Percentiles rank a stretch among this genome's conserved stretches.
These are phyloP conservation scores for Shiraia sp. DNA, from an alignment of 2,329 filamentous ascomycete genomes.

Conservation along the genomic window DNA sequence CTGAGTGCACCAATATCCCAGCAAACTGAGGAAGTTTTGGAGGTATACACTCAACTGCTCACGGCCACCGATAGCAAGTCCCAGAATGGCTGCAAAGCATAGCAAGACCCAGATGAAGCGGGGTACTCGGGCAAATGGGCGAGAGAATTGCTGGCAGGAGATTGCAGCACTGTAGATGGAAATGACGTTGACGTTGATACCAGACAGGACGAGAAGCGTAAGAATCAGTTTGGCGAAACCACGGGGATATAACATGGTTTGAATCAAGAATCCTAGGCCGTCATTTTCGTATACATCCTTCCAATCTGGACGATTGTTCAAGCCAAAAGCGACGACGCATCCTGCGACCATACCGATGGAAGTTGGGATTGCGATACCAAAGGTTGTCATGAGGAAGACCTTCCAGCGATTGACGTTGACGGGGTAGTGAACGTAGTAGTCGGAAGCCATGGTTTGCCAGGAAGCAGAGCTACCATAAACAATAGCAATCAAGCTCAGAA, in stretches of 20 bases:
- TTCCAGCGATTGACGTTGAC: conserved; percentile 44
- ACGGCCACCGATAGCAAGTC: conserved; percentile 50
- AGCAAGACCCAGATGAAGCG: conserved; percentile 54
- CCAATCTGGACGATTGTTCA: conserved; percentile 42
- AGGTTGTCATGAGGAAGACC: conserved; percentile 48
- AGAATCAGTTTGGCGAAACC: conserved; percentile 56
- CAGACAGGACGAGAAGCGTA: conserved; percentile 49
- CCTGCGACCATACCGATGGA: conserved; percentile 52
- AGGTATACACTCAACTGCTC: conserved; percentile 49
- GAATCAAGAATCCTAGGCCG: conserved; percentile 54
- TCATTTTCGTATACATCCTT: conserved; percentile 47
- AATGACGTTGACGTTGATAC: conserved; percentile 52
- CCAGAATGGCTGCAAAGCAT: conserved; percentile 49
- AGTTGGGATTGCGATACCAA: conserved; percentile 48
- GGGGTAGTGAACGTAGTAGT: conserved; percentile 52
- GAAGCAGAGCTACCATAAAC: conserved; percentile 45
- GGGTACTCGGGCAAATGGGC: conserved; percentile 56
- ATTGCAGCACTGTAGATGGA: conserved; percentile 56
- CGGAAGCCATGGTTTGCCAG: conserved; percentile 48
- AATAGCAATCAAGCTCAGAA: conserved; percentile 35
- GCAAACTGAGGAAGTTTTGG: conserved; percentile 50
- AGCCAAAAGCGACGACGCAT: conserved; percentile 46
- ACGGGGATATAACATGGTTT: conserved; percentile 50
- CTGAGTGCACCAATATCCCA: conserved; percentile 54
- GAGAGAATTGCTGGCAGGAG: conserved; percentile 52